Conservation (phyloP, 257 asterid genomes). For the Solanum ahanhuiri region DNA sequence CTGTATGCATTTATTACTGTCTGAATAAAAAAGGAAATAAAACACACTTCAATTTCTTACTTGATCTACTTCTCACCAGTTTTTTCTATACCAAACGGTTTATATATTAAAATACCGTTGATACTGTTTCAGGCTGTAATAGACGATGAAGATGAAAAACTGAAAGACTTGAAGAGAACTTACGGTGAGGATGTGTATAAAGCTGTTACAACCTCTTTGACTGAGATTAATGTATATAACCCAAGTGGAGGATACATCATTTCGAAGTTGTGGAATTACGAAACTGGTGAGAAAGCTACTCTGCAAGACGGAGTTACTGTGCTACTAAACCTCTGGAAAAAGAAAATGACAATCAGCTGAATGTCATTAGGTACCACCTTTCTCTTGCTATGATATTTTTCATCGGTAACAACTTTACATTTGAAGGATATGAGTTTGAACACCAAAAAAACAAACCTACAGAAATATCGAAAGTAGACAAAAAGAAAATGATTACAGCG, state of each 20-base stretch:
- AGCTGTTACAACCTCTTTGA: slow-evolving; percentile 5
- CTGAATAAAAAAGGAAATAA: background rate
- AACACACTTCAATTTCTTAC: background rate
- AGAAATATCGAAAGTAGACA: background rate
- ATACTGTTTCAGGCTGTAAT: slow-evolving; percentile 4
- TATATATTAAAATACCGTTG: background rate
- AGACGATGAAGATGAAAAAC: slow-evolving; percentile 10
- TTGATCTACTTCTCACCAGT: background rate
- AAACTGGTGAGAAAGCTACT: background rate
- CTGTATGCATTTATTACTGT: background rate
- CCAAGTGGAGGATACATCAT: slow-evolving; percentile 6
- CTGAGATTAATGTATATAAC: slow-evolving; percentile 8
- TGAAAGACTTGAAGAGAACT: slow-evolving; percentile 8
- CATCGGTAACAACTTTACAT: background rate
- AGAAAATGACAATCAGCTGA: background rate
- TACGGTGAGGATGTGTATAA: slow-evolving; percentile 4
- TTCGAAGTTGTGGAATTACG: slow-evolving; percentile 6
- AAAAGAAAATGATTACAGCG: background rate
- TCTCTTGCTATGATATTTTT: background rate
- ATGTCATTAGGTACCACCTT: background rate
- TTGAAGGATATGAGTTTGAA: background rate
- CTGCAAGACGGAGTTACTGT: slow-evolving; percentile 2
- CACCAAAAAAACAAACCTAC: background rate
- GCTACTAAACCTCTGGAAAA: slow-evolving; percentile 5
- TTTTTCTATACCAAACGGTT: background rate